phyloP scores from a whole-genome alignment of 805 yeast species.

The Torulaspora indica region DNA sequence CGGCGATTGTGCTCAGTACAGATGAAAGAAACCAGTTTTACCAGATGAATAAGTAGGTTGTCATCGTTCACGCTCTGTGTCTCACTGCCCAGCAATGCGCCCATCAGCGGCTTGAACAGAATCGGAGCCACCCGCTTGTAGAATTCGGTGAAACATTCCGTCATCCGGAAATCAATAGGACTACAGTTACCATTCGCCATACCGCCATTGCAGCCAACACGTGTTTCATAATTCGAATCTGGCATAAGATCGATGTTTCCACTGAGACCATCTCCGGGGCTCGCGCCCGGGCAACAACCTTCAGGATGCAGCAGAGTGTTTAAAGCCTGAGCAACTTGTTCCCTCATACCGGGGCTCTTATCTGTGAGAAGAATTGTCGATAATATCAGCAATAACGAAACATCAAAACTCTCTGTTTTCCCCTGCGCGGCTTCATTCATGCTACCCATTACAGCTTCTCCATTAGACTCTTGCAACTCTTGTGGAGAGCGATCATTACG shows the following conservation, averaged over 20 bases:
- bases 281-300: conserved; percentile 27
- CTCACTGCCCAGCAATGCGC: conserved; percentile 12
- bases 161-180: conserved; percentile 20
- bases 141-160: conserved; percentile 46
- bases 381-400: conserved; percentile 52
- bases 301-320: conserved; percentile 64
- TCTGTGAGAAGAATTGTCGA: conserved; percentile 60
- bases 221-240: conserved; percentile 7
- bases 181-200: conserved; percentile 4
- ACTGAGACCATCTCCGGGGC: conserved; percentile 14
- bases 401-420: conserved; percentile 40
- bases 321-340: conserved; percentile 81
- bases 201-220: conserved; percentile 4
- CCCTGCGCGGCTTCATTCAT: neutral
- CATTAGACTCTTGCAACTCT: conserved; percentile 10
- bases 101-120: conserved; percentile 47
- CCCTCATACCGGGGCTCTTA: conserved; percentile 62
- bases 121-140: conserved; percentile 58
- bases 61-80: conserved; percentile 32
- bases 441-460: neutral
- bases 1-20: conserved; percentile 56
- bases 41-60: conserved; percentile 50
- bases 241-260: conserved; percentile 12
- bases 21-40: conserved; percentile 69
- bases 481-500: conserved; percentile 16